Base-by-base conservation (phyloP, 768 basidiomycete species). In the Hebeloma cylindrosporum region DNA sequence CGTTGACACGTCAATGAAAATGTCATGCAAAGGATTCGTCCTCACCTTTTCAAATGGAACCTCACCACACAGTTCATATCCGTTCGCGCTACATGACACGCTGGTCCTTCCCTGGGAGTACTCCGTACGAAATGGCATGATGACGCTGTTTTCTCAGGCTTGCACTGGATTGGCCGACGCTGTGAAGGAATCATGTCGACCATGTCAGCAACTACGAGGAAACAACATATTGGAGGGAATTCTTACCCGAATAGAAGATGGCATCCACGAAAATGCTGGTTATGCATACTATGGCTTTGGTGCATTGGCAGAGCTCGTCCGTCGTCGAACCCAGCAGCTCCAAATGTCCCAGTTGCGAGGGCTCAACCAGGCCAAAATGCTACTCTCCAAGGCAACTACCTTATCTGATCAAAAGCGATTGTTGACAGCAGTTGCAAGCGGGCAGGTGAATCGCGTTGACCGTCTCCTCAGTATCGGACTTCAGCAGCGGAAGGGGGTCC, bases 31-130 rank as follows among this genome's bases (percentile, higher is more conserved):
- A n/a, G n/a, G n/a, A 35, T 47, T 35, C n/a, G 32, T 16, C 5
- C 32, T 63, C 1, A 22, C 20, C 9, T 47, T 65, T 23, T 59
- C 58, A 18, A 38, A 42, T 3, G 52, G 53, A 20, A 49, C 53
- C 45, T 60, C 48, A 22, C 53, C 58, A 10, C 53, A 60, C 33
- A 46, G 48, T 4, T n/a, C 45, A 0, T 65, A 61, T 46, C 62
- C 58, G 1, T 65, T 60, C 44, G 43, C 46, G 3, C 50, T 65
- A 0, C 62, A 65, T 38, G 41, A 57, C 14, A 44, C 27, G 5
- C 45, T 53, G 4, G n/a, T 34, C 2, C 38, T 53, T 36, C 60
- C 61, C 8, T 65, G 61, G 63, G 32, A 54, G 36, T 63, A 59
- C 39, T 11, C 20, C 2, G 47, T 52, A 1, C 10, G 20, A 1